A percentile compares a stretch with the other conserved stretches of the same genome.
phyloP scores from a whole-genome alignment of 805 yeast genomes.

The Spathaspora hagerdaliae region DNA sequence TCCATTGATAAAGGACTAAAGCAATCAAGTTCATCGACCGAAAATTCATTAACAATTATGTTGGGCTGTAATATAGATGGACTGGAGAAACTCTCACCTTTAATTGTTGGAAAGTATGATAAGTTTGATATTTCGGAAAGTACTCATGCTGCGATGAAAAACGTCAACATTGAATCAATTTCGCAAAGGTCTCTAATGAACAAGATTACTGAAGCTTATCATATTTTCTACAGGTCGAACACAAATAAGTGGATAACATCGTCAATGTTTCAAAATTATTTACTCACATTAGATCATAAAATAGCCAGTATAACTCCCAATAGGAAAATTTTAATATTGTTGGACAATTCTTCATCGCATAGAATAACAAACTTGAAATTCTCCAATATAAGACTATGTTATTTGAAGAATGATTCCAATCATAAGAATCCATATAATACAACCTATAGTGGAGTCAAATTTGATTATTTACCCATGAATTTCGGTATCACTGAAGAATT shows the following conservation, averaged over 20 bases:
- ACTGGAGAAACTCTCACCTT: slow-evolving; percentile 56
- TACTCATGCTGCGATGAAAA: slow-evolving; percentile 17
- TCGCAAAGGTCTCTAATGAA: slow-evolving; percentile 19
- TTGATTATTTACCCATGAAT: slow-evolving; percentile 56
- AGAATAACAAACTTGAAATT: slow-evolving; percentile 44
- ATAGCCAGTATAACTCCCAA: slow-evolving; percentile 37
- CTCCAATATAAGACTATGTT: slow-evolving; percentile 30
- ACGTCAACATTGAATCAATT: slow-evolving; percentile 7
- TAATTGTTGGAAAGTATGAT: slow-evolving; percentile 58
- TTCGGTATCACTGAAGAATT: slow-evolving; percentile 65
- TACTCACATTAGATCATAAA: slow-evolving; percentile 57
- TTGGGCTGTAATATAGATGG: slow-evolving; percentile 62
- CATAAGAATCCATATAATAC: slow-evolving; percentile 34
- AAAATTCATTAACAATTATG: slow-evolving; percentile 50
- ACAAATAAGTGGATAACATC: slow-evolving; percentile 62
- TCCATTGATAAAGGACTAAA: slow-evolving; percentile 41
- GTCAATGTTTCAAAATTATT: slow-evolving; percentile 58
- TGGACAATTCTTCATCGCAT: slow-evolving; percentile 64
- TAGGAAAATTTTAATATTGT: slow-evolving; percentile 50
- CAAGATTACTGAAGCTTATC: slow-evolving; percentile 49
- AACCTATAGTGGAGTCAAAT: slow-evolving; percentile 40
- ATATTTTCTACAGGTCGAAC: slow-evolving; percentile 55
- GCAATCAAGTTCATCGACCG: slow-evolving; percentile 34
- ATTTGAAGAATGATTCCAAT: slow-evolving; percentile 34
- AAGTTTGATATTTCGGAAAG: slow-evolving; percentile 32